A percentile compares a stretch with the other conserved stretches of the same genome.
Evolutionary conservation across 164 flowering plant species (phyloP).

Genomic region (Sedum album): DNA sequence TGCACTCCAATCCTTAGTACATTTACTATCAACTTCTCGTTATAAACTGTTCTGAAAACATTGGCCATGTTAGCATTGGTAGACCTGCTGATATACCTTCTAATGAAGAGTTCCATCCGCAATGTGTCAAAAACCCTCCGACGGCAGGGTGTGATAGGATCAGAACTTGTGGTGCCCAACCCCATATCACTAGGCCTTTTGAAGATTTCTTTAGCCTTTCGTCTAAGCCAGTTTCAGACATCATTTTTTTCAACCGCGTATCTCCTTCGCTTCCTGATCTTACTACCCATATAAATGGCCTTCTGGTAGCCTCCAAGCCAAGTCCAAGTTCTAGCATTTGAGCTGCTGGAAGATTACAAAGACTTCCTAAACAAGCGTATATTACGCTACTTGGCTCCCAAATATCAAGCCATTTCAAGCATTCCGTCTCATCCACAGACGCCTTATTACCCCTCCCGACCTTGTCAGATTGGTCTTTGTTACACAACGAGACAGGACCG

Average conservation of each 20-base stretch:
- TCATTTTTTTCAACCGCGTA: slow-evolving; percentile 1
- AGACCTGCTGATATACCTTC: slow-evolving; percentile 16
- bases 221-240: slow-evolving; percentile 10
- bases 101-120: slow-evolving; percentile 18
- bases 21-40: slow-evolving; percentile 14
- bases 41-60: slow-evolving; percentile 16
- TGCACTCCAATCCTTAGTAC: slow-evolving; percentile 14
- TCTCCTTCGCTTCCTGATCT: background rate
- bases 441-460: slow-evolving; percentile 12
- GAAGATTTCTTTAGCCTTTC: slow-evolving; percentile 6
- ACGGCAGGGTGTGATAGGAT: slow-evolving; percentile 18
- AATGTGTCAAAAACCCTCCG: slow-evolving; percentile 20
- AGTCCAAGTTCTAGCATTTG: slow-evolving; percentile 17
- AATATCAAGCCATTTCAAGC: slow-evolving; percentile 15
- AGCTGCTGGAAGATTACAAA: slow-evolving; percentile 4
- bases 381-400: slow-evolving; percentile 14
- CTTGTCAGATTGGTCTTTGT: slow-evolving; percentile 11
- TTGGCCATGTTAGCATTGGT: slow-evolving; percentile 20
- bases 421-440: slow-evolving; percentile 10
- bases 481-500: slow-evolving; percentile 18
- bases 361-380: slow-evolving; percentile 18
- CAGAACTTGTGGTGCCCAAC: slow-evolving; percentile 23
- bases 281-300: slow-evolving; percentile 18
- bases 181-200: slow-evolving; percentile 16
- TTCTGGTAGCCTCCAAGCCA: slow-evolving; percentile 17